Evolutionary conservation across 345 rosid species (phyloP).

Genomic region (Heritiera fomes): DNA sequence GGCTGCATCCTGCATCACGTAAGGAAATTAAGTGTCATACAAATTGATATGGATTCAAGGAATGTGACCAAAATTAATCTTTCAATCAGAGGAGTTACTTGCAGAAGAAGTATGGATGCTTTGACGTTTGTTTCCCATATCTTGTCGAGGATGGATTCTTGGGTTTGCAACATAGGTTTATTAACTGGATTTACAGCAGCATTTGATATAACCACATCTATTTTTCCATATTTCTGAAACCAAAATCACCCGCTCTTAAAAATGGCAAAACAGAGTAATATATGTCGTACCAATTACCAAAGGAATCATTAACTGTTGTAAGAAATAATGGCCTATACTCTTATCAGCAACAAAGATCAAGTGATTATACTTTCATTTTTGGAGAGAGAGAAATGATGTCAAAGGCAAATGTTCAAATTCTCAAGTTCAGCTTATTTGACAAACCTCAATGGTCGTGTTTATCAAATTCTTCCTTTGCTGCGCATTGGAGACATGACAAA

Average conservation of each 20-base stretch:
- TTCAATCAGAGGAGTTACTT: constrained; percentile 34
- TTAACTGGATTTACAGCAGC: constrained; percentile 66
- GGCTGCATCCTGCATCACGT: constrained; percentile 60
- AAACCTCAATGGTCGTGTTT: constrained; percentile 66
- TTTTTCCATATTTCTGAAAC: constrained; percentile 59
- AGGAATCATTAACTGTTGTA: too few species aligned
- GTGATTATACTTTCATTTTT: not conserved
- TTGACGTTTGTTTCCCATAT: constrained; percentile 79
- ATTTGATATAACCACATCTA: constrained; percentile 66
- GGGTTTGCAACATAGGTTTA: constrained; percentile 41
- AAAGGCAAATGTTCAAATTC: not conserved
- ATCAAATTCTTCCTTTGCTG: constrained; percentile 78
- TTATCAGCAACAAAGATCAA: too few species aligned
- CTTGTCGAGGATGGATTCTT: constrained; percentile 66
- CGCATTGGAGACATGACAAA: constrained; percentile 80
- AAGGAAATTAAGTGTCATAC: not conserved
- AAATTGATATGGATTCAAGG: too few species aligned
- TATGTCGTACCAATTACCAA: too few species aligned
- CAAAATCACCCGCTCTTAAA: not conserved
- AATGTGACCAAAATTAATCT: not conserved
- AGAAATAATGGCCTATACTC: too few species aligned
- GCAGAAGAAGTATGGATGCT: constrained; percentile 51
- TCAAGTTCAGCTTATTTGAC: not conserved
- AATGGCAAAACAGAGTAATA: not conserved
- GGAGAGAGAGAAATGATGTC: not conserved